These are phyloP conservation scores for Peltaster fructicola DNA, from an alignment of 2,329 filamentous ascomycete genomes.

Conservation along the genomic window DNA sequence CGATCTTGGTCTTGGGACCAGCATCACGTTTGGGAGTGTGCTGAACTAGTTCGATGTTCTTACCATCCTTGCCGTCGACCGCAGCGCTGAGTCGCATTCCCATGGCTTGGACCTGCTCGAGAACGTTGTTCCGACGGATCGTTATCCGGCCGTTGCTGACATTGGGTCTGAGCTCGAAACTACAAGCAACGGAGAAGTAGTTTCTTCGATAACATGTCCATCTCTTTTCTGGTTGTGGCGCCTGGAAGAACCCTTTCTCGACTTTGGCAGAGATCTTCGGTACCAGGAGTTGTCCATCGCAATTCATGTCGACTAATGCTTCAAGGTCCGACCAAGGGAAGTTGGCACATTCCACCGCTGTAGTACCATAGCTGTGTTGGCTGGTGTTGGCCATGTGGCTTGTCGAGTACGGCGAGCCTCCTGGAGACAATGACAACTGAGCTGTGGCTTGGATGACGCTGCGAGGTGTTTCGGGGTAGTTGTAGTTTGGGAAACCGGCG, in stretches of 20 bases:
- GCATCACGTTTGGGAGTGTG: constrained; percentile 87
- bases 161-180: constrained; percentile 53
- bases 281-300: constrained; percentile 42
- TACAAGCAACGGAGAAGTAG: constrained; percentile 75
- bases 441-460: constrained; percentile 10
- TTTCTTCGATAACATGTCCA: constrained; percentile 91
- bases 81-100: constrained; percentile 73
- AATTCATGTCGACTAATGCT: constrained; percentile 43
- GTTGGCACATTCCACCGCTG: constrained; percentile 16
- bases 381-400: constrained; percentile 14
- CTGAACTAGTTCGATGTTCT: constrained; percentile 69
- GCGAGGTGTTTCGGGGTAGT: constrained; percentile 17
- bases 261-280: constrained; percentile 64
- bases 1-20: constrained; percentile 56
- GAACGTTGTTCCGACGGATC: constrained; percentile 30
- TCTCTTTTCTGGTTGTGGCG: constrained; percentile 47
- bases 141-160: constrained; percentile 38
- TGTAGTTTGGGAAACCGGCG: constrained; percentile 11
- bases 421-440: constrained; percentile 9
- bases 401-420: constrained; percentile 1
- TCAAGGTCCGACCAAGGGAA: constrained; percentile 30
- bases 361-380: constrained; percentile 10
- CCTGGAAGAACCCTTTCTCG: constrained; percentile 74
- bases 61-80: constrained; percentile 56
- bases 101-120: constrained; percentile 50